Conservation (phyloP, 768 basidiomycete species). For the Epithele typhae region DNA sequence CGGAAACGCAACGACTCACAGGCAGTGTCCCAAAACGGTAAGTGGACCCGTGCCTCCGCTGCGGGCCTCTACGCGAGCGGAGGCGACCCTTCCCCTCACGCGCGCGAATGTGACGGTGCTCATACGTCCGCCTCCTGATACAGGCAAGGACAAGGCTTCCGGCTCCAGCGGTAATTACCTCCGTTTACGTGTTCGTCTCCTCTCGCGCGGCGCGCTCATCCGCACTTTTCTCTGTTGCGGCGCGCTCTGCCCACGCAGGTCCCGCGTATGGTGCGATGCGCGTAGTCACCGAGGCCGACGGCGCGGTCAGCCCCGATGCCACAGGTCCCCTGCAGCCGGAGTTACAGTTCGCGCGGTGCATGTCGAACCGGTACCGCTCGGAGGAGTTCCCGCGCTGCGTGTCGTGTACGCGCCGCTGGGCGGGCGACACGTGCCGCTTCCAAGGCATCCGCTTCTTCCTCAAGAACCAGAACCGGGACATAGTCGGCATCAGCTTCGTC, state of each 20-base stretch:
- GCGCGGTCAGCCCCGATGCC: constrained; percentile 20
- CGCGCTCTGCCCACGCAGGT: constrained; percentile 6
- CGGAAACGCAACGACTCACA: constrained; percentile 73
- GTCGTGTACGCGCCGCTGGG: constrained; percentile 83
- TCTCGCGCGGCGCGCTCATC: too few species aligned
- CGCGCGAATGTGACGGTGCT: constrained; percentile 26
- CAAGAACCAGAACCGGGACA: constrained; percentile 52
- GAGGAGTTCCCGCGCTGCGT: constrained; percentile 79
- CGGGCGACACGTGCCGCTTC: constrained; percentile 83
- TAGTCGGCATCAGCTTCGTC: constrained; percentile 67
- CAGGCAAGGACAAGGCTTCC: constrained; percentile 42
- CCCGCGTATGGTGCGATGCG: constrained; percentile 21
- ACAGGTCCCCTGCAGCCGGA: constrained; percentile 50
- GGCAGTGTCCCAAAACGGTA: constrained; percentile 63
- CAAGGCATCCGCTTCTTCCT: constrained; percentile 80
- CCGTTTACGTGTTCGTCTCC: constrained; percentile 27
- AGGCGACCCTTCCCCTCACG: constrained; percentile 10
- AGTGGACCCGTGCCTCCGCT: constrained; percentile 15
- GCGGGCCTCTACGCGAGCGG: neutral
- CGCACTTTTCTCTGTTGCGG: neutral
- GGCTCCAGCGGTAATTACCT: constrained; percentile 6
- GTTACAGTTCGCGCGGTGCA: constrained; percentile 75
- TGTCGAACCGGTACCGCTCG: constrained; percentile 73
- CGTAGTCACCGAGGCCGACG: constrained; percentile 30
- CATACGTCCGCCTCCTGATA: constrained; percentile 29